Evolutionary conservation across 192 early-diverging fungal species (phyloP), one percentile per base, ranked within the genome.

Genomic region (Martensiomyces pterosporus): DNA sequence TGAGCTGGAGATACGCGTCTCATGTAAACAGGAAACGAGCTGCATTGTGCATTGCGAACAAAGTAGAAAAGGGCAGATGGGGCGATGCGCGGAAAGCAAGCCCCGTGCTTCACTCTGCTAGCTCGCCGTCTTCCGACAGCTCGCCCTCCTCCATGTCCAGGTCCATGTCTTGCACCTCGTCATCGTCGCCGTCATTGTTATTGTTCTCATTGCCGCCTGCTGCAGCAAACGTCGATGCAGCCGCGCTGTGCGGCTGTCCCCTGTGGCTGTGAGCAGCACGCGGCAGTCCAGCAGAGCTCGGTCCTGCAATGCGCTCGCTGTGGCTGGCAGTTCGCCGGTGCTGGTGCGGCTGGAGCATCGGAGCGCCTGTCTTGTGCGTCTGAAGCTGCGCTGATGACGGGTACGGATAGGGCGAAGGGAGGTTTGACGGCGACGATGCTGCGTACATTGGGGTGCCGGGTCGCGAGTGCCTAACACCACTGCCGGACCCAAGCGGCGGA

Each of bases 61-160:
- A n/a, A n/a, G n/a, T n/a, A 32, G 6, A 32, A 32, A 32, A 32
- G 12, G 6, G 29, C 12, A 32, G 5, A 32, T 32, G 29, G 12
- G 29, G 29, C 29, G 12, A 32, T 12, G 12, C 6, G 6, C 29
- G 12, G 12, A 32, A 32, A 32, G 12, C 5, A 32, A 5, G 29
- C 6, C 29, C 12, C 29, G 1, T 42, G 9, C 5, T 9, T 29
- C 43, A 73, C 50, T 65, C 69, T 12, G 40, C 42, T 14, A 73
- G 32, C 43, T 73, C 69, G 49, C 69, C 69, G 37, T 73, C 69
- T 36, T 73, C 69, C 2, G 62, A 56, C 15, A 60, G 9, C 47
- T 71, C 68, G 27, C 57, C 68, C 7, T 60, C 60, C 24, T 64
- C 68, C 24, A 61, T 18, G 15, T 45, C 64, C 3, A 64, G 52